phyloP scores from a whole-genome alignment of 2,329 filamentous ascomycete species.

The Clarireedia hainanense region DNA sequence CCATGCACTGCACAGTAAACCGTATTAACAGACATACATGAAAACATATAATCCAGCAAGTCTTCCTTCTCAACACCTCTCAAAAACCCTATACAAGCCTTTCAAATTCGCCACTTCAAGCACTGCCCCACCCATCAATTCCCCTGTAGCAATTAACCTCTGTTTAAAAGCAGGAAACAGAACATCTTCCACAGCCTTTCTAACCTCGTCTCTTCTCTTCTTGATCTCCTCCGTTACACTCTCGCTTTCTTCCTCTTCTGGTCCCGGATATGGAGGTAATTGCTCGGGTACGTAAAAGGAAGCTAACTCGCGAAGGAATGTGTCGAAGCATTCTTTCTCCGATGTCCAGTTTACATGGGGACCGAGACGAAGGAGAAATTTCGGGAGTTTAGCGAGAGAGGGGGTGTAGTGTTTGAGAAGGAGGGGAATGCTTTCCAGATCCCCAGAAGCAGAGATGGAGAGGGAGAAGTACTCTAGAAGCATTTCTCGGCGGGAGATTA shows the following conservation, averaged over 20 bases:
- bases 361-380: slow-evolving; percentile 79
- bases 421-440: slow-evolving; percentile 72
- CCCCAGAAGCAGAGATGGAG: slow-evolving; percentile 69
- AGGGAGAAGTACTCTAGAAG: slow-evolving; percentile 87
- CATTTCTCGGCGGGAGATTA: slow-evolving; percentile 76
- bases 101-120: slow-evolving; percentile 88
- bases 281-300: slow-evolving; percentile 86
- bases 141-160: slow-evolving; percentile 72
- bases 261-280: slow-evolving; percentile 48
- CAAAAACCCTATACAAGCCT: slow-evolving; percentile 88
- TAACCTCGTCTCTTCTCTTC: slow-evolving; percentile 59
- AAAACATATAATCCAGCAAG: background rate
- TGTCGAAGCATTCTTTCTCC: slow-evolving; percentile 79
- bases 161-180: slow-evolving; percentile 86
- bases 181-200: slow-evolving; percentile 69
- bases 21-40: background rate
- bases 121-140: slow-evolving; percentile 64
- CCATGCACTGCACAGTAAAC: background rate
- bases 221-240: slow-evolving; percentile 38
- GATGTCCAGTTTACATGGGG: slow-evolving; percentile 81
- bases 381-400: slow-evolving; percentile 75
- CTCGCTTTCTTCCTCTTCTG: slow-evolving; percentile 32
- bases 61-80: slow-evolving; percentile 60
- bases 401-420: slow-evolving; percentile 86
- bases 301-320: slow-evolving; percentile 79